A percentile compares a stretch with the other conserved stretches of the same genome.
Conservation (phyloP, 805 yeast genomes). For the Nakazawaea ernobii region DNA sequence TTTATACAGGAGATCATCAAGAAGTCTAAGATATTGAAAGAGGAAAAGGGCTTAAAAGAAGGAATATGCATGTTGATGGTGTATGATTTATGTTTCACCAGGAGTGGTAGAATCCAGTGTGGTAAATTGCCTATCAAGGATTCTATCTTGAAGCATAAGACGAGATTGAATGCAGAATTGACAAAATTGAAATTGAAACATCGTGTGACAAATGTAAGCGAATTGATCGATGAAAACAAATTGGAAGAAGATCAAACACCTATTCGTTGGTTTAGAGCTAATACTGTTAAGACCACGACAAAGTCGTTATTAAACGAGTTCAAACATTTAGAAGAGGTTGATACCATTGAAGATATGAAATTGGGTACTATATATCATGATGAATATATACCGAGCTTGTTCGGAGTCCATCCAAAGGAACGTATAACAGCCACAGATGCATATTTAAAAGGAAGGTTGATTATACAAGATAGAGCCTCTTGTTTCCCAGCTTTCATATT, state of each 20-base stretch:
- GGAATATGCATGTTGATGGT: slow-evolving; percentile 58
- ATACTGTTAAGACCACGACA: slow-evolving; percentile 47
- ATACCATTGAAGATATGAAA: slow-evolving; percentile 32
- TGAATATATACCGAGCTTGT: slow-evolving; percentile 65
- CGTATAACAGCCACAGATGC: slow-evolving; percentile 61
- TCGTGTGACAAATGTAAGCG: slow-evolving; percentile 52
- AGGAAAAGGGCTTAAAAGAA: slow-evolving; percentile 40
- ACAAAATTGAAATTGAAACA: slow-evolving; percentile 70
- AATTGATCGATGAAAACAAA: slow-evolving; percentile 48
- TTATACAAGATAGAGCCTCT: slow-evolving; percentile 94
- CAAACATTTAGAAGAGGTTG: slow-evolving; percentile 39
- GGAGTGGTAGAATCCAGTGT: slow-evolving; percentile 77
- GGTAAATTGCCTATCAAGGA: slow-evolving; percentile 86
- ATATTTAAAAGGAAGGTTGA: slow-evolving; percentile 70
- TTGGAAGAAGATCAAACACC: slow-evolving; percentile 53
- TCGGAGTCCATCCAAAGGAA: slow-evolving; percentile 77
- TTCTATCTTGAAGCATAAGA: slow-evolving; percentile 68
- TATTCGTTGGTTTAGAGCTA: slow-evolving; percentile 74
- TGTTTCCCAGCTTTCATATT: slow-evolving; percentile 92
- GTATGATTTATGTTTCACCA: slow-evolving; percentile 75
- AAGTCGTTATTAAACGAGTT: slow-evolving; percentile 36
- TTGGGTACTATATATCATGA: slow-evolving; percentile 69
- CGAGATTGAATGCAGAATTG: slow-evolving; percentile 77
- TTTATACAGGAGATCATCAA: slow-evolving; percentile 58
- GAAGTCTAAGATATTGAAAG: slow-evolving; percentile 58